These are phyloP conservation scores for Irpex sp. DNA, from an alignment of 1,284 basidiomycete species.

Conservation along the genomic window DNA sequence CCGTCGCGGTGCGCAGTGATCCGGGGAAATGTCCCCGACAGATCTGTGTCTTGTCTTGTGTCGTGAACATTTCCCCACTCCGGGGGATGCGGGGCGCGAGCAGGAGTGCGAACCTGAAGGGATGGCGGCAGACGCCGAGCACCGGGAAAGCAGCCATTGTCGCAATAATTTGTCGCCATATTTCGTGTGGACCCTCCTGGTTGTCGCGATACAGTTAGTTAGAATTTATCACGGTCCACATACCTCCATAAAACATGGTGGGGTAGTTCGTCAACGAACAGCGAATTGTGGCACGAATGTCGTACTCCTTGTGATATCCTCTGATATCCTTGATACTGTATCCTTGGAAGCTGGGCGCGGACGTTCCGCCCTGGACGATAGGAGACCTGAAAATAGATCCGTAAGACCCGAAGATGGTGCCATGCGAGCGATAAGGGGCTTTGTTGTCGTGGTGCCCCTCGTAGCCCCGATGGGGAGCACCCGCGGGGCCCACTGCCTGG, in stretches of 20 bases:
- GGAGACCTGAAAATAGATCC: neutral
- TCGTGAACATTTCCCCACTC: slow-evolving; percentile 2
- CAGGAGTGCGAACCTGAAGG: neutral
- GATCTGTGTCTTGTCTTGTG: neutral
- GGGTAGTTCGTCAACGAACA: neutral
- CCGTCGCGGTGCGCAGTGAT: neutral
- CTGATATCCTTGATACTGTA: too few species aligned
- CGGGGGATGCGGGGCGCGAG: slow-evolving; percentile 4
- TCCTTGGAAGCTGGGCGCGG: neutral
- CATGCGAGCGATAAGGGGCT: neutral
- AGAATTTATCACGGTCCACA: too few species aligned
- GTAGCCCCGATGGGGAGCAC: neutral
- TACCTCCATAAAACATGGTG: neutral
- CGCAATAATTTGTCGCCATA: neutral
- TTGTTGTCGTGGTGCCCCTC: neutral
- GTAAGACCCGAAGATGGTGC: neutral
- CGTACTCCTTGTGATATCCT: neutral
- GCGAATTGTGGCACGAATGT: neutral
- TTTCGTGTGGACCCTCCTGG: neutral
- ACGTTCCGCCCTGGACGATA: neutral
- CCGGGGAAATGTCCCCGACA: neutral
- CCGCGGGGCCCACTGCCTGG: too few species aligned
- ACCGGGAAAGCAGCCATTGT: neutral
- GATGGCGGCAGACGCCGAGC: neutral
- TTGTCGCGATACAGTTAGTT: neutral